phyloP scores from a whole-genome alignment of 1,139 yeast species.

The Hyphopichia pseudoburtonii region DNA sequence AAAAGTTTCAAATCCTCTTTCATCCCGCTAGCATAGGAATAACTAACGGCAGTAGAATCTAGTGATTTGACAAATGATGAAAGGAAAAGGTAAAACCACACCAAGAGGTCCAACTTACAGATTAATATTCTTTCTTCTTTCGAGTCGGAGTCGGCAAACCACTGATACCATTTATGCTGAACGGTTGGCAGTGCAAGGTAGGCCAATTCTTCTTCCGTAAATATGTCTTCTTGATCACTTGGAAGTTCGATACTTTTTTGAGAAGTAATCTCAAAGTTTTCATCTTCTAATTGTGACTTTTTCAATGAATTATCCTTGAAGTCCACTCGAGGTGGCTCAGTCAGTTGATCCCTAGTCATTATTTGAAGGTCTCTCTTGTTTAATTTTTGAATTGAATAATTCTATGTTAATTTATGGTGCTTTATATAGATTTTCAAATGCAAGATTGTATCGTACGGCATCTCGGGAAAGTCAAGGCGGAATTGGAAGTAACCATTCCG shows the following conservation, averaged over 20 bases:
- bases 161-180: conserved; percentile 17
- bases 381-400: too few relatives aligned
- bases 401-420: too few relatives aligned
- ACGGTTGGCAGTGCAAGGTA: conserved; percentile 8
- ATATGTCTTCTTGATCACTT: too few relatives aligned
- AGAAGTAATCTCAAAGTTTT: background rate
- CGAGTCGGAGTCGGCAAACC: conserved; percentile 16
- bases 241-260: too few relatives aligned
- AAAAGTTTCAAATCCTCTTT: conserved; percentile 12
- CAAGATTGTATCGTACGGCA: too few relatives aligned
- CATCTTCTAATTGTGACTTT: background rate
- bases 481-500: too few relatives aligned
- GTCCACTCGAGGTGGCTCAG: too few relatives aligned
- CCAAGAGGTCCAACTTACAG: conserved; percentile 14
- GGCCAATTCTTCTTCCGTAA: conserved; percentile 11
- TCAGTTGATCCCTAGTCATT: too few relatives aligned
- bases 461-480: too few relatives aligned
- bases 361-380: too few relatives aligned
- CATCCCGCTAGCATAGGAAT: conserved; percentile 14
- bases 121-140: conserved; percentile 13
- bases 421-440: too few relatives aligned
- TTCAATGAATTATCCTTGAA: background rate
- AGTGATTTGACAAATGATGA: conserved; percentile 17
- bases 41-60: conserved; percentile 15
- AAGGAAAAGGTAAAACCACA: conserved; percentile 17